Conservation (phyloP, 139 green algal species). For the Volvox reticuliferus region DNA sequence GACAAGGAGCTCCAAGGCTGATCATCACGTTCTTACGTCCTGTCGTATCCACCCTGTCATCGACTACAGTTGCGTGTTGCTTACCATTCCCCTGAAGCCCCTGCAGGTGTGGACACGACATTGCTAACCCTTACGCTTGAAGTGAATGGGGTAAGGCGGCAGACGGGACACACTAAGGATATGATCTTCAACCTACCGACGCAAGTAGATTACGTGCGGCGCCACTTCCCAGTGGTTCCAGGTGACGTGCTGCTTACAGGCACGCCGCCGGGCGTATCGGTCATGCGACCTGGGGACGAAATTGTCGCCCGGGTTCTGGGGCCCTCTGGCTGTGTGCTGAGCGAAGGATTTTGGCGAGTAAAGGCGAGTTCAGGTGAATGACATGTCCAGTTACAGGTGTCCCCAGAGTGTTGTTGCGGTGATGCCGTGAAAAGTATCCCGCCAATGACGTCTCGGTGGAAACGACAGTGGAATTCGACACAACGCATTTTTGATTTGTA, state of each 20-base stretch:
- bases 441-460: too few species aligned
- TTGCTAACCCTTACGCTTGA: conserved; percentile 40
- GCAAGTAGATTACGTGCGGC: conserved; percentile 1
- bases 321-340: conserved; percentile 10
- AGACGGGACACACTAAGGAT: conserved; percentile 25
- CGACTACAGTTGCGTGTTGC: too few species aligned
- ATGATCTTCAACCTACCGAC: conserved; percentile 38
- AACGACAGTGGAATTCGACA: too few species aligned
- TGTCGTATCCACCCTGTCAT: too few species aligned
- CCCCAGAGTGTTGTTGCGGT: too few species aligned
- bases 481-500: too few species aligned
- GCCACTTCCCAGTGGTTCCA: conserved; percentile 17
- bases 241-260: conserved; percentile 45
- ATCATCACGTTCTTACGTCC: too few species aligned
- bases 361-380: neutral
- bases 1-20: too few species aligned
- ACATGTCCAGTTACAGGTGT: neutral
- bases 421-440: too few species aligned
- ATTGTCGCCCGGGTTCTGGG: conserved; percentile 24
- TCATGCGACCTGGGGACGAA: conserved; percentile 18
- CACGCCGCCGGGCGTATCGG: conserved; percentile 34
- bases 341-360: conserved; percentile 30
- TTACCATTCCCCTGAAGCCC: too few species aligned
- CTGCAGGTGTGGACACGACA: conserved; percentile 37
- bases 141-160: conserved; percentile 34